Evolutionary conservation across 2,329 filamentous ascomycete genomes (phyloP), one percentile per base, ranked within the genome.

Genomic region (Pseudogymnoascus sp.): DNA sequence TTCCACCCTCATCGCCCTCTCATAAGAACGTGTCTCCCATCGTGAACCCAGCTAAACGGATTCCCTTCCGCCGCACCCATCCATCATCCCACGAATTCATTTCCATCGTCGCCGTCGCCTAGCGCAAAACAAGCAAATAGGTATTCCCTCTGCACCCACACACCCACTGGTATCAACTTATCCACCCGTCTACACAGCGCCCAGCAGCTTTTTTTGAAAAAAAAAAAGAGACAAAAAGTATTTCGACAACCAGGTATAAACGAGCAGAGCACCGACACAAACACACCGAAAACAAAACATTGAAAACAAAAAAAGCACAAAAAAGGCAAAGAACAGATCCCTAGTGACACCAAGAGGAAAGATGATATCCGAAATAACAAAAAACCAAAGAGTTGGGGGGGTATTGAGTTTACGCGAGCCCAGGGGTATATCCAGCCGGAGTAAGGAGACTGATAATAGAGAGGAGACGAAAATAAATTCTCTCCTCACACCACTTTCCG

Each of bases 391-490:
- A 19, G 25, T 19, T 30, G 28, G 49, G 45, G 49, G 49, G 49
- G 45, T 60, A 41, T 38, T 60, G 58, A 41, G 58, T 36, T 23
- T 60, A 38, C 58, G 58, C 58, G 33, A 60, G 52, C 58, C 58
- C 33, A 60, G 8, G 58, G 58, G 58, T 60, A 60, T 60, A 60
- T 60, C 58, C 58, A 60, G 33, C 58, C 58, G 36, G 58, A 41
- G 33, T 25, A 36, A 60, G 28, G 58, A 60, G 58, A 60, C 58
- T 41, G 58, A 60, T 16, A 60, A 60, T 60, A 60, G 58, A 41
- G 38, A 52, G 58, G 19, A 30, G 33, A 38, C 12, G 28, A 60
- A 39, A 23, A 60, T 23, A 39, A 60, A 60, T 60, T 39, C 30
- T 12, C 11, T 4, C 19, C 19, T 22, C 22, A 5, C 55, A 38